phyloP scores from a whole-genome alignment of 495 filamentous ascomycete species.

The Stereocaulon alpinum region DNA sequence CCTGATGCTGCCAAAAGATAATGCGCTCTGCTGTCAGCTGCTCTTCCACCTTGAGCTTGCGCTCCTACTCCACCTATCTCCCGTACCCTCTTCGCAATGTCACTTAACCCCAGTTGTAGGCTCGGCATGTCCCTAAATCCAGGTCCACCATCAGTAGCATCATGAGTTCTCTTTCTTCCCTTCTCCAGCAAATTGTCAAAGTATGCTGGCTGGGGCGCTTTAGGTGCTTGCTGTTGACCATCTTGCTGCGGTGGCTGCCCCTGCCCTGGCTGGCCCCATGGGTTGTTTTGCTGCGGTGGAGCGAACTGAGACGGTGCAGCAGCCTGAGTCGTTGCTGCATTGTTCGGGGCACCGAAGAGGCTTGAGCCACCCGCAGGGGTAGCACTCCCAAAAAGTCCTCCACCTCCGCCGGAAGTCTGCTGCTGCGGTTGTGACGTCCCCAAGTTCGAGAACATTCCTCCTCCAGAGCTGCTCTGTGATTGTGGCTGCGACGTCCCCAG shows the following conservation, averaged over 20 bases:
- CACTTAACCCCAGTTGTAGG: conserved; percentile 74
- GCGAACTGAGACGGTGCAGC: conserved; percentile 19
- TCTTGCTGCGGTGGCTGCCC: conserved; percentile 29
- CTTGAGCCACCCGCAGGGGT: conserved; percentile 18
- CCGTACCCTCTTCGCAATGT: conserved; percentile 74
- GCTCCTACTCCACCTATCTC: conserved; percentile 53
- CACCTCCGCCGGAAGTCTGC: neutral
- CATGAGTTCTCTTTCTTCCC: conserved; percentile 44
- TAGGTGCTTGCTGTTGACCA: conserved; percentile 15
- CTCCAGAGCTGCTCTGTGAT: neutral
- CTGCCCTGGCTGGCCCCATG: conserved; percentile 28
- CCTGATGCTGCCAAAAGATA: conserved; percentile 88
- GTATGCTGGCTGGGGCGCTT: conserved; percentile 49
- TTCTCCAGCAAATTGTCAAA: conserved; percentile 82
- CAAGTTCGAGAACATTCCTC: neutral
- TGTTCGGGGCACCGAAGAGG: conserved; percentile 30
- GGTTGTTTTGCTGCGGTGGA: conserved; percentile 5
- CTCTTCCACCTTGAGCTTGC: conserved; percentile 36
- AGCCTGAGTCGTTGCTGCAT: conserved; percentile 22
- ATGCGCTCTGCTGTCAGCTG: conserved; percentile 60
- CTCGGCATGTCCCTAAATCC: conserved; percentile 41
- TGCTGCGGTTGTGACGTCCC: conserved; percentile 6
- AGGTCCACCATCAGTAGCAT: conserved; percentile 28
- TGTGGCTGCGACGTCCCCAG: conserved; percentile 6
- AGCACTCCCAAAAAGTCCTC: conserved; percentile 14